Conservation (phyloP, 2,329 filamentous ascomycete species). For the Neonectria magnoliae region DNA sequence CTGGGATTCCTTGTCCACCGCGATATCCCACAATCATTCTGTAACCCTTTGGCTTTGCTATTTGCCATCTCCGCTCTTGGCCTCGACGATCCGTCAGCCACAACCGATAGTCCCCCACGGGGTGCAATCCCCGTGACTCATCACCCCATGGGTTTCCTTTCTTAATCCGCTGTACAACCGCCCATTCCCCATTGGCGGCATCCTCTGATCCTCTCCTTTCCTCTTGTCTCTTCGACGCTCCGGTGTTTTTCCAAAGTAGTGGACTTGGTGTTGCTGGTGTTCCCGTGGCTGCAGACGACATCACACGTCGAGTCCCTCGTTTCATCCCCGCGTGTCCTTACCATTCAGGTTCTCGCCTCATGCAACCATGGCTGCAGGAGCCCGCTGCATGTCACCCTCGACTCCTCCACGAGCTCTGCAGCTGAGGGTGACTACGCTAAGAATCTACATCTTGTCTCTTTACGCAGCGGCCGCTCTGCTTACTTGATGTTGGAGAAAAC, state of each 20-base stretch:
- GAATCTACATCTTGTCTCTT: not conserved
- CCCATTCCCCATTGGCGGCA: conserved; percentile 28
- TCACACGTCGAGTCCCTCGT: conserved; percentile 9
- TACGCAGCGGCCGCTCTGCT: not conserved
- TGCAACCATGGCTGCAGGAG: conserved; percentile 16
- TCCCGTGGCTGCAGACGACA: conserved; percentile 19
- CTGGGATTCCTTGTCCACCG: conserved; percentile 19
- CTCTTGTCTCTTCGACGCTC: not conserved
- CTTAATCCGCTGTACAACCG: conserved; percentile 19
- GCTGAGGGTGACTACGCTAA: not conserved
- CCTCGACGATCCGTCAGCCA: conserved; percentile 34
- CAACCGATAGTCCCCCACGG: conserved; percentile 28
- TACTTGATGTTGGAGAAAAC: not conserved
- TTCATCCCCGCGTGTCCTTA: conserved; percentile 6
- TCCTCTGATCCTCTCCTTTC: not conserved
- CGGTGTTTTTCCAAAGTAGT: conserved; percentile 4
- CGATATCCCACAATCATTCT: conserved; percentile 9
- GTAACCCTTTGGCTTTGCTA: conserved; percentile 12
- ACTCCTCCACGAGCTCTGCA: not conserved
- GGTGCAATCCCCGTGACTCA: conserved; percentile 36
- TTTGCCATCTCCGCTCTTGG: conserved; percentile 17
- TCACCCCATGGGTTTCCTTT: conserved; percentile 31
- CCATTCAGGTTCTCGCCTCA: conserved; percentile 14
- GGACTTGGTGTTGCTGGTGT: not conserved
- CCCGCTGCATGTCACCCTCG: conserved; percentile 15